Conservation (phyloP, 352 stramenopile species). For the Globisporangium sylvaticum region DNA sequence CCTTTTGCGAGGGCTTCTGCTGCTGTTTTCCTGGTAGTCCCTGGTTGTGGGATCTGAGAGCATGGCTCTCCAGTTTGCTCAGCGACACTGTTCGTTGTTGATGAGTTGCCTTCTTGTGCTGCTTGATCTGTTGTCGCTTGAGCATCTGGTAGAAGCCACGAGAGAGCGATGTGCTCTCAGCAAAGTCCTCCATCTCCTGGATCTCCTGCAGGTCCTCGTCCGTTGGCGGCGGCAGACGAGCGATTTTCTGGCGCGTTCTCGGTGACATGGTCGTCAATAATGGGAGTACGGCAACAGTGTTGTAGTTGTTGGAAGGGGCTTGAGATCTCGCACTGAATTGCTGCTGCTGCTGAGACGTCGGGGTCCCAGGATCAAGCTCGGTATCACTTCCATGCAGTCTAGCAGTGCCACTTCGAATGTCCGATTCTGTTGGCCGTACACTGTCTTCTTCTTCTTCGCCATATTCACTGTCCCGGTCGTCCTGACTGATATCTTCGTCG, state of each 20-base stretch:
- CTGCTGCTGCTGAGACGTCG: neutral
- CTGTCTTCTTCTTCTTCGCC: neutral
- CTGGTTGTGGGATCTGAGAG: neutral
- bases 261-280: slow-evolving; percentile 48
- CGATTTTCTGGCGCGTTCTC: slow-evolving; percentile 36
- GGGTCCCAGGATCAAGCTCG: neutral
- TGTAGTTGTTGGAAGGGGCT: neutral
- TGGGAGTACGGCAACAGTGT: slow-evolving; percentile 20
- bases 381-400: neutral
- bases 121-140: slow-evolving; percentile 14
- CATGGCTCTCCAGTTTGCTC: neutral
- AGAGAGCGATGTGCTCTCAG: slow-evolving; percentile 24
- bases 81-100: neutral
- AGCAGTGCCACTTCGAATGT: neutral
- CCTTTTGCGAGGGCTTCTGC: neutral
- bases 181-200: slow-evolving; percentile 36
- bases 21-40: neutral
- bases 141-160: slow-evolving; percentile 32
- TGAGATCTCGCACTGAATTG: neutral
- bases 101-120: neutral
- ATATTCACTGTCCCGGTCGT: neutral
- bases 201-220: slow-evolving; percentile 34
- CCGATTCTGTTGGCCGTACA: neutral
- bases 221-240: slow-evolving; percentile 32
- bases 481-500: neutral